Base-by-base conservation (phyloP, 495 filamentous ascomycete species). In the Aspergillus ostianus region DNA sequence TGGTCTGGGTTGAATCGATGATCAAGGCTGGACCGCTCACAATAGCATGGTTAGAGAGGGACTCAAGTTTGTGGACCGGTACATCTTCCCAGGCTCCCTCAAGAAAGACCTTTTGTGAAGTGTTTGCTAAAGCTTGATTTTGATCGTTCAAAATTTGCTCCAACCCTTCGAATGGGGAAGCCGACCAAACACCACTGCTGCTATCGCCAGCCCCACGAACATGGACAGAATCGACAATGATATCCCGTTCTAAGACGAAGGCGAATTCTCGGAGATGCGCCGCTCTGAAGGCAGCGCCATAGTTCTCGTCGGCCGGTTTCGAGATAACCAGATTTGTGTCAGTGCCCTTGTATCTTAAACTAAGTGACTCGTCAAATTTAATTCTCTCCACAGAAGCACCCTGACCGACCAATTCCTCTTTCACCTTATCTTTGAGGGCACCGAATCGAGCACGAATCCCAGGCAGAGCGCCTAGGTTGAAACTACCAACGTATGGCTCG, bases 1-100 rank as follows among this genome's bases (percentile, higher is more conserved):
- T 92, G 0, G 94, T 98, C 70, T 98, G 94, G 1, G 94, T 98
- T 29, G 91, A 87, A 68, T 98, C 94, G 12, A 94, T 95, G 55
- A 98, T 80, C 60, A 98, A 88, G 0, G 94, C 94, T 6, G 94
- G 94, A 0, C 94, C 94, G 46, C 82, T 77, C 19, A 98, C 82
- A 21, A 86, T 84, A 58, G 90, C 85, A n/a, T 91, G 89, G 29
- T 91, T 84, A 12, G 77, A 77, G 4, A 98, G 75, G 59, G 93
- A 85, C 58, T 89, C 85, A 0, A 98, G 81, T 64, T 89, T 88
- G 73, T 92, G 97, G 51, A 98, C 86, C 0, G 91, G 87, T 0
- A 93, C 96, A 44, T 94, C 84, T 59, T 85, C 76, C 8, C 93
- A 82, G 1, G 92, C 85, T 15, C 73, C 76, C 48, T 80, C 77